Evolutionary conservation across 2,329 filamentous ascomycete genomes (phyloP), one percentile per base, ranked within the genome.

Genomic region (Claviceps sp.): DNA sequence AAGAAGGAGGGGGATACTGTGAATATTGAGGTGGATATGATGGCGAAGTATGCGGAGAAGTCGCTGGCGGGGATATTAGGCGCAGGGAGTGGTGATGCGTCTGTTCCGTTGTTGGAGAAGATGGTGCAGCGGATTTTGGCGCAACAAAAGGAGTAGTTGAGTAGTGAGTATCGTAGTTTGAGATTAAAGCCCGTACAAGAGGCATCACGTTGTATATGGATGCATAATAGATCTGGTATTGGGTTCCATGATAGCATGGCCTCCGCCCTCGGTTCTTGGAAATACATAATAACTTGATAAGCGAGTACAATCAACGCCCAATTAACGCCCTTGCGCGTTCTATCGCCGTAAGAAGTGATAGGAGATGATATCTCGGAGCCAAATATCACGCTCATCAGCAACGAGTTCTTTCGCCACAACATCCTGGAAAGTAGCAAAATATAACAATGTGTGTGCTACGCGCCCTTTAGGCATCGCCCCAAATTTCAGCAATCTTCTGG

Each of bases 1-100:
- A 96, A 96, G 78, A 74, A 78, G 68, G 70, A 77, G 34, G 89
- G 90, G 2, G 88, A 95, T 5, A 78, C 82, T 48, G 87, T 95
- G 55, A 96, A 96, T 63, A 79, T 96, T 38, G 90, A 96, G 73
- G 91, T 95, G 51, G 90, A 96, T 65, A 88, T 95, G 73, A 77
- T 84, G 71, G 81, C 79, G 49, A 91, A 91, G 71, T 90, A 90
- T 62, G 86, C 88, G 2, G 86, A 90, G 73, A 96, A 96, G 79
- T 91, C 87, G 56, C 81, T 96, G 52, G 77, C 82, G 20, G 89
- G 84, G 24, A 65, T 70, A 51, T 82, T 96, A 54, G 75, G 79
- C 50, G 75, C 74, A 4, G 69, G 72, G 16, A 72, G 73, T 53
- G 74, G 75, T 36, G 72, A 71, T 57, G 60, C 76, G 63, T 68